These are phyloP conservation scores for Melaleuca quinquenervia DNA, from an alignment of 345 rosid species.

Conservation along the genomic window DNA sequence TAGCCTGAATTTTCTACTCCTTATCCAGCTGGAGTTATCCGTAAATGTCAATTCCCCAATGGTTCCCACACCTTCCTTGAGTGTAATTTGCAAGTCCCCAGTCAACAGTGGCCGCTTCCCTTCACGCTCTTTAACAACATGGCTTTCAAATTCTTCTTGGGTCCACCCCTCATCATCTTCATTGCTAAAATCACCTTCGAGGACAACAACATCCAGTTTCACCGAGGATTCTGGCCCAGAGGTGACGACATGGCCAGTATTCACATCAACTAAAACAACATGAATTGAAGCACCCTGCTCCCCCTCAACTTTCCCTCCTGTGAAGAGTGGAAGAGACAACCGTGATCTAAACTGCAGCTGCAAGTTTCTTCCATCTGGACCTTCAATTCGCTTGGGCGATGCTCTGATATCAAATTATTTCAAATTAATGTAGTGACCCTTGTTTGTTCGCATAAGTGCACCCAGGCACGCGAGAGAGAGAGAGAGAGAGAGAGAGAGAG, in stretches of 20 bases:
- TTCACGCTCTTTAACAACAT: slow-evolving; percentile 88
- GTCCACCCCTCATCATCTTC: slow-evolving; percentile 95
- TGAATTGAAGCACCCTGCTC: slow-evolving; percentile 98
- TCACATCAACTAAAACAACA: slow-evolving; percentile 58
- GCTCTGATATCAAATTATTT: slow-evolving; percentile 24
- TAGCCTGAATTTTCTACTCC: slow-evolving; percentile 93
- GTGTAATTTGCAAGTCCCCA: slow-evolving; percentile 80
- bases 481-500: background rate
- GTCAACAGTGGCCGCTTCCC: slow-evolving; percentile 90
- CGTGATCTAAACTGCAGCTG: slow-evolving; percentile 75
- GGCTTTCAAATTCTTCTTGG: slow-evolving; percentile 86
- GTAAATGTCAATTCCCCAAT: slow-evolving; percentile 85
- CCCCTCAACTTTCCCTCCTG: slow-evolving; percentile 97
- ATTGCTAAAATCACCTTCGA: slow-evolving; percentile 88
- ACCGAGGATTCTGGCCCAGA: slow-evolving; percentile 72
- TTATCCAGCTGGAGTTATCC: slow-evolving; percentile 97
- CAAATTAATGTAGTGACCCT: background rate
- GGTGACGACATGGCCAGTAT: slow-evolving; percentile 59
- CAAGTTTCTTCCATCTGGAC: slow-evolving; percentile 71
- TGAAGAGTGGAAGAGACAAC: slow-evolving; percentile 93
- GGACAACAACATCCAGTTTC: slow-evolving; percentile 81
- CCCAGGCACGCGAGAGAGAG: fast-evolving
- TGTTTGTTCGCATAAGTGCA: background rate
- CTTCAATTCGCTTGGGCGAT: slow-evolving; percentile 88
- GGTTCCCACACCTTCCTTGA: slow-evolving; percentile 97